Percentiles rank a stretch among this genome's conserved stretches.
These are phyloP conservation scores for Nepenthes alata DNA, from an alignment of 179 eudicot species.

Conservation along the genomic window DNA sequence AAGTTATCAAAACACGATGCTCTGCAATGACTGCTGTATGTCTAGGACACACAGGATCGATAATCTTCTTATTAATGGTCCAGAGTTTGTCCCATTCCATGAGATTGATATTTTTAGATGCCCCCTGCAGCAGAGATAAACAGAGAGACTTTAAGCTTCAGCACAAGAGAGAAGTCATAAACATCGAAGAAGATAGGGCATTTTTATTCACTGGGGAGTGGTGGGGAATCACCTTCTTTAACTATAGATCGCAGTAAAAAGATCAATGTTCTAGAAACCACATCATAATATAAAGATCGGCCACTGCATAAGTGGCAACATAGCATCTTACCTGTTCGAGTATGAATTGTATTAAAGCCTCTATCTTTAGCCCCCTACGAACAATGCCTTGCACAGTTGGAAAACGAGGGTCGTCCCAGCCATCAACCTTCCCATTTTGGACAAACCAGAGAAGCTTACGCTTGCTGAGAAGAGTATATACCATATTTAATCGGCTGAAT, in stretches of 20 bases:
- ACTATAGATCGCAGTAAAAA: background rate
- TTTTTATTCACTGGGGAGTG: too few relatives aligned
- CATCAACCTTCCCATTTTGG: constrained; percentile 91
- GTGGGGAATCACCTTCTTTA: background rate
- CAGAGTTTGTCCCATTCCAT: constrained; percentile 99
- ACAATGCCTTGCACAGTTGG: constrained; percentile 99
- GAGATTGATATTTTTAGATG: constrained; percentile 92
- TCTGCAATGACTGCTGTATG: constrained; percentile 75
- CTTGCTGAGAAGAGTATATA: constrained; percentile 94
- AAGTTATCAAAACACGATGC: constrained; percentile 48
- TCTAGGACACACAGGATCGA: constrained; percentile 93
- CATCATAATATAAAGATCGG: too few relatives aligned
- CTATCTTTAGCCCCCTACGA: constrained; percentile 82
- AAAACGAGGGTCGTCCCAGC: constrained; percentile 98
- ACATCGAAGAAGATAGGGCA: background rate
- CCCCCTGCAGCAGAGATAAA: constrained; percentile 48
- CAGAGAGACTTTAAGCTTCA: background rate
- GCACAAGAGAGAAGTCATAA: background rate
- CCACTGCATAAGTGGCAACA: background rate
- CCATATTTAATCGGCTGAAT: constrained; percentile 88
- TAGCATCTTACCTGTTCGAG: constrained; percentile 69
- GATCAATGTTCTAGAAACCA: too few relatives aligned
- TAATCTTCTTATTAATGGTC: constrained; percentile 85
- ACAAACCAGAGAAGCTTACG: constrained; percentile 99
- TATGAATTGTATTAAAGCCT: constrained; percentile 86